Evolutionary conservation across 2,329 filamentous ascomycete species (phyloP).

Genomic region (Helicocarpus griseus): DNA sequence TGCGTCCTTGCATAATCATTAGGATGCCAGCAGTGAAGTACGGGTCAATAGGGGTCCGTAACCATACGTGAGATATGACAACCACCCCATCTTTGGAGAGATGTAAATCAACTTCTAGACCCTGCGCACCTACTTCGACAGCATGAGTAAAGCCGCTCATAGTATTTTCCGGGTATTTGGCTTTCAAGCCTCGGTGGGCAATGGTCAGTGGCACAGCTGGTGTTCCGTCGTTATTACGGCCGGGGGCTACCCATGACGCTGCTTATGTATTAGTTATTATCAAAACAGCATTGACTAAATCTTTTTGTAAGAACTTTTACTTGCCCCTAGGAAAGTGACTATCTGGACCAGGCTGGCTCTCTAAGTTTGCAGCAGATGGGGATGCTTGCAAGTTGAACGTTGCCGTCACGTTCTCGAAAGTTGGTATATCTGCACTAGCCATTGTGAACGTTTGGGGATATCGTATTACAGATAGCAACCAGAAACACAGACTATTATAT

Average conservation of each 20-base stretch:
- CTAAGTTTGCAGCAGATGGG: background rate
- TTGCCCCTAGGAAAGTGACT: background rate
- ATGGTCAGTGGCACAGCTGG: conserved; percentile 15
- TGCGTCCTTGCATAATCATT: conserved; percentile 49
- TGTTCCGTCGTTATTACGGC: background rate
- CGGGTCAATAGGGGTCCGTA: background rate
- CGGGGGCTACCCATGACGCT: background rate
- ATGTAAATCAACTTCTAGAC: conserved; percentile 82
- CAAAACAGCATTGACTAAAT: background rate
- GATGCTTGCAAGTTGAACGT: background rate
- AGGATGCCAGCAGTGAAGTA: background rate
- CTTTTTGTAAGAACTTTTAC: background rate
- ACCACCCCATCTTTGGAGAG: conserved; percentile 73
- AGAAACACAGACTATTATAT: too few species aligned
- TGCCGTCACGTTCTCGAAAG: background rate
- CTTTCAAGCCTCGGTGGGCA: conserved; percentile 47
- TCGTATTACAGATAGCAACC: too few species aligned
- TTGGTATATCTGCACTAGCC: background rate
- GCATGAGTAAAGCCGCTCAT: conserved; percentile 69
- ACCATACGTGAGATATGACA: conserved; percentile 67
- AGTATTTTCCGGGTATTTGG: conserved; percentile 73
- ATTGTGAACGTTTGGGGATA: too few species aligned
- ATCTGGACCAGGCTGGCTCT: too few species aligned
- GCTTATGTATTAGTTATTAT: background rate
- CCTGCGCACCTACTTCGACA: conserved; percentile 63